A percentile compares a stretch with the other conserved stretches of the same genome.
Evolutionary conservation across 129 eudicot species (phyloP).

Genomic region (Smallanthus sonchifolius): DNA sequence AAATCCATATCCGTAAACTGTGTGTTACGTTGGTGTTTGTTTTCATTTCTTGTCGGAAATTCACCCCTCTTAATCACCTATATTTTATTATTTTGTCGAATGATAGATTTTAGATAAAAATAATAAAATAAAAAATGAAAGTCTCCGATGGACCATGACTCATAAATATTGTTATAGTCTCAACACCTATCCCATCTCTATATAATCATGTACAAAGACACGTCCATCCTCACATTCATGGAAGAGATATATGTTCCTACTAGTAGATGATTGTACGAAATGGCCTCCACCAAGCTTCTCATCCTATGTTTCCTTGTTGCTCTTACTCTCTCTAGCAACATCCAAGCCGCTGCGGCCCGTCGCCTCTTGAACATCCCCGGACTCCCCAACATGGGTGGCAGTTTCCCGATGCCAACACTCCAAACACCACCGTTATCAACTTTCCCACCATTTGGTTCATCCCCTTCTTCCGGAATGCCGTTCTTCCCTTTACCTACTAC

Average conservation of each 20-base stretch:
- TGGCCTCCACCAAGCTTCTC: conserved; percentile 25
- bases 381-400: conserved; percentile 22
- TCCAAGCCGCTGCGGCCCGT: background rate
- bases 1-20: no score
- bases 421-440: conserved; percentile 16
- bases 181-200: conserved; percentile 19
- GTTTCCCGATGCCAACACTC: conserved; percentile 30
- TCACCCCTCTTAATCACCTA: no score
- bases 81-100: background rate
- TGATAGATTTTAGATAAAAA: background rate
- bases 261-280: no score
- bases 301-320: conserved; percentile 16
- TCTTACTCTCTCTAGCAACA: conserved; percentile 12
- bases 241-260: no score
- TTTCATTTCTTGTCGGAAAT: no score
- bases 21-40: no score
- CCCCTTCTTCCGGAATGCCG: conserved; percentile 9
- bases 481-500: conserved; percentile 22
- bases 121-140: background rate
- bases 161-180: conserved; percentile 14
- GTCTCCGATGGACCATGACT: background rate
- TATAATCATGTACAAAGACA: conserved; percentile 20
- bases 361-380: conserved; percentile 36
- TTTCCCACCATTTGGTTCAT: conserved; percentile 9
- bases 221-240: conserved; percentile 19